Evolutionary conservation across 495 filamentous ascomycete species (phyloP).

Genomic region (Letharia columbiana): DNA sequence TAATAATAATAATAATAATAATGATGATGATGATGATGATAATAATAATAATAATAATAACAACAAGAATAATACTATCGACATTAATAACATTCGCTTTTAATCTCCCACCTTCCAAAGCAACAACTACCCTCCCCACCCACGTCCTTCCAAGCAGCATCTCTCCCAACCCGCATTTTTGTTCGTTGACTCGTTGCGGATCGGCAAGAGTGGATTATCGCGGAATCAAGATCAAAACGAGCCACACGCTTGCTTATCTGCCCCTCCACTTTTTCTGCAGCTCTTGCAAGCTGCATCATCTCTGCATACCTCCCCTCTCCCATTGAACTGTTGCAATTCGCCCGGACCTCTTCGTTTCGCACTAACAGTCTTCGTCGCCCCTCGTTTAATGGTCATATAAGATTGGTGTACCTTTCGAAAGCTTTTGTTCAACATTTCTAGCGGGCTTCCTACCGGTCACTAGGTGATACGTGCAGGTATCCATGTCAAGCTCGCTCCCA

Average conservation of each 20-base stretch:
- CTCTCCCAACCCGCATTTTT: no score
- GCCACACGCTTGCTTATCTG: slow-evolving; percentile 4
- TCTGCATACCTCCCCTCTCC: neutral
- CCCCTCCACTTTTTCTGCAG: slow-evolving; percentile 2
- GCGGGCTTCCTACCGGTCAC: neutral
- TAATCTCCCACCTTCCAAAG: no score
- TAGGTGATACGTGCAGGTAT: neutral
- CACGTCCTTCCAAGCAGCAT: no score
- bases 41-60: no score
- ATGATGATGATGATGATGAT: no score
- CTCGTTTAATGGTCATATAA: neutral
- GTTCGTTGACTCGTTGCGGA: neutral
- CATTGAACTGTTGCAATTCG: neutral
- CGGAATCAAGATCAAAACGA: neutral
- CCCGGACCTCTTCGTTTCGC: slow-evolving; percentile 3
- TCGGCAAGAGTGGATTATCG: neutral
- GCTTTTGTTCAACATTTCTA: neutral
- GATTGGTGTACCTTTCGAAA: neutral
- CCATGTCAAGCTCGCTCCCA: neutral
- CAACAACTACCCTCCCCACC: no score
- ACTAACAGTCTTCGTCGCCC: neutral
- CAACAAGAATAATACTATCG: no score
- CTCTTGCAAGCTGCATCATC: slow-evolving; percentile 2
- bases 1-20: no score
- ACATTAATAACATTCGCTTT: no score